Conservation (phyloP, 306 rosid species). For the Lathyrus tuberosus region DNA sequence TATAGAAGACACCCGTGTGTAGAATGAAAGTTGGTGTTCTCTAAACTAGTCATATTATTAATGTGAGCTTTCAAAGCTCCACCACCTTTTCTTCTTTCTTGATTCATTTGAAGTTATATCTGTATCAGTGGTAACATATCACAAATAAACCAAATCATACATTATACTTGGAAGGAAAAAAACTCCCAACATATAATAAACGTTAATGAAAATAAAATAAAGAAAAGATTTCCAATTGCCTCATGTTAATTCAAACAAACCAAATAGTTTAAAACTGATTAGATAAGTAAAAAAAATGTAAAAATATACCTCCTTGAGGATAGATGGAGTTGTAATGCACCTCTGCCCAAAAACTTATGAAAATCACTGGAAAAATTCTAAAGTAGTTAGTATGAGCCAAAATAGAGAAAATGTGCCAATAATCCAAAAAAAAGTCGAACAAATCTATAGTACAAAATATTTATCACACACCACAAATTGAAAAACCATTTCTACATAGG, state of each 20-base stretch:
- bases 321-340: constrained; percentile 94
- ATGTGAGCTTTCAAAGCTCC: constrained; percentile 75
- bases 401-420: constrained; percentile 6
- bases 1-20: constrained; percentile 13
- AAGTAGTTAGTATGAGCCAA: background rate
- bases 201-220: too few species aligned
- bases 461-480: background rate
- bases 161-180: background rate
- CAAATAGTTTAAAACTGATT: constrained; percentile 26
- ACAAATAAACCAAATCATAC: constrained; percentile 3
- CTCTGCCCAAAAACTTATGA: constrained; percentile 96
- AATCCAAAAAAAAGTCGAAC: background rate
- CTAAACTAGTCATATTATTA: constrained; percentile 38
- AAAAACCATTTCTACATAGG: constrained; percentile 8
- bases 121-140: constrained; percentile 40
- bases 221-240: too few species aligned
- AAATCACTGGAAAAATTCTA: constrained; percentile 62
- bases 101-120: constrained; percentile 59
- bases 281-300: constrained; percentile 29
- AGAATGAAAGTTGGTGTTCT: constrained; percentile 23
- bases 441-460: constrained; percentile 4
- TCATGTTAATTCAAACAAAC: constrained; percentile 7
- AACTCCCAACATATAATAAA: background rate
- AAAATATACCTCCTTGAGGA: constrained; percentile 79
- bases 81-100: constrained; percentile 80